Evolutionary conservation across 2,329 filamentous ascomycete species (phyloP).

Genomic region (Seiridium cupressi): DNA sequence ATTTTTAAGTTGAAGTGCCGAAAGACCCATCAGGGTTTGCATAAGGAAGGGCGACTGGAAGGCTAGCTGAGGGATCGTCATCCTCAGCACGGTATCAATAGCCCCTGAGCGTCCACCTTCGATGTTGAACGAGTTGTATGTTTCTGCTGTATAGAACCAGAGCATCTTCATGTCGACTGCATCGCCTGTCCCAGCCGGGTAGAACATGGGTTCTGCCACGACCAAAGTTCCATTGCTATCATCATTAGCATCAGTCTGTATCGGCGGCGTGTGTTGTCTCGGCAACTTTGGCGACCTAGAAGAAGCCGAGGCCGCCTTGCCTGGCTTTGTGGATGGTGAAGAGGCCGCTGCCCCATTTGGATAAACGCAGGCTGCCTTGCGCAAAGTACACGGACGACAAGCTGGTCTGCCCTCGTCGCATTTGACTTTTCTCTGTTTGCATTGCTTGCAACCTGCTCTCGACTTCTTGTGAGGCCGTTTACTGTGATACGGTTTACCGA

Average conservation of each 20-base stretch:
- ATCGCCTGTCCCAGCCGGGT: constrained; percentile 31
- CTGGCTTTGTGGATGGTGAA: background rate
- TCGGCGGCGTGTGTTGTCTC: background rate
- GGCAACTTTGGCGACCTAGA: background rate
- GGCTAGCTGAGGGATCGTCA: constrained; percentile 46
- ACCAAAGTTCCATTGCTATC: constrained; percentile 10
- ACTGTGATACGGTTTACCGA: constrained; percentile 33
- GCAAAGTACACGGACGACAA: constrained; percentile 47
- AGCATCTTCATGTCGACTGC: constrained; percentile 49
- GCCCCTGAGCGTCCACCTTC: constrained; percentile 30
- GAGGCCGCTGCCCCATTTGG: constrained; percentile 19
- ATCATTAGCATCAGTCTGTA: background rate
- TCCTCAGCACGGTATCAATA: constrained; percentile 42
- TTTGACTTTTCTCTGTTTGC: constrained; percentile 47
- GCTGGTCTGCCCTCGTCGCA: constrained; percentile 40
- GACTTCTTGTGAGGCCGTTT: constrained; percentile 58
- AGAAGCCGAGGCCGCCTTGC: background rate
- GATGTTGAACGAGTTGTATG: constrained; percentile 44
- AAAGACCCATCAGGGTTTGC: constrained; percentile 51
- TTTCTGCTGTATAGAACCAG: constrained; percentile 52
- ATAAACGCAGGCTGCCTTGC: constrained; percentile 49
- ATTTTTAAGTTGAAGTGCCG: constrained; percentile 47
- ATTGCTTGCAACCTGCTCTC: constrained; percentile 50
- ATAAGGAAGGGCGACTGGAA: constrained; percentile 54
- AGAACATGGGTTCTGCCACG: constrained; percentile 33